Conservation (phyloP, 1,284 basidiomycete species). For the Exobasidium rhododendri region DNA sequence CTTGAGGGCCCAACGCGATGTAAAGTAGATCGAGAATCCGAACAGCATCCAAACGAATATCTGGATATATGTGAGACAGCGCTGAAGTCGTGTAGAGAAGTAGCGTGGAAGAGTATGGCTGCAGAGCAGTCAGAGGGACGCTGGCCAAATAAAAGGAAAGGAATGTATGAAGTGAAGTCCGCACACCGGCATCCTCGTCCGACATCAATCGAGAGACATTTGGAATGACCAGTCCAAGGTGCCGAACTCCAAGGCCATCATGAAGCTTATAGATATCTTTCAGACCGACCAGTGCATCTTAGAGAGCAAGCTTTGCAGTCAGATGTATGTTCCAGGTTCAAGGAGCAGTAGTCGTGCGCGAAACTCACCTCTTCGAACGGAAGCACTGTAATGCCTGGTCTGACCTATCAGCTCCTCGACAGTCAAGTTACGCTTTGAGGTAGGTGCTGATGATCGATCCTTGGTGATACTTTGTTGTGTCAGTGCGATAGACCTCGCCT, state of each 20-base stretch:
- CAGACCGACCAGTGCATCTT: constrained; percentile 2
- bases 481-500: constrained; percentile 15
- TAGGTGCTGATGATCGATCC: not conserved
- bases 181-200: constrained; percentile 9
- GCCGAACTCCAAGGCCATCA: not conserved
- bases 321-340: too few relatives aligned
- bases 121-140: not conserved
- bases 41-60: constrained; percentile 16
- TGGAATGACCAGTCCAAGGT: constrained; percentile 2
- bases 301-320: too few relatives aligned
- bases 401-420: constrained; percentile 13
- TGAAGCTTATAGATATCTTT: not conserved
- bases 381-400: constrained; percentile 6
- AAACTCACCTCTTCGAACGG: constrained; percentile 10
- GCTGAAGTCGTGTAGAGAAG: constrained; percentile 11
- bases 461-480: constrained; percentile 13
- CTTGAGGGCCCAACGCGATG: not conserved
- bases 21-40: constrained; percentile 3
- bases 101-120: constrained; percentile 14
- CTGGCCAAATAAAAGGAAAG: not conserved
- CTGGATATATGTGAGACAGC: constrained; percentile 16
- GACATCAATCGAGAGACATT: constrained; percentile 6
- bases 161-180: constrained; percentile 10
- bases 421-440: constrained; percentile 11
- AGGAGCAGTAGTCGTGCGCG: too few relatives aligned